Evolutionary conservation across 768 basidiomycete species (phyloP).

Genomic region (Tulasnella sp.): DNA sequence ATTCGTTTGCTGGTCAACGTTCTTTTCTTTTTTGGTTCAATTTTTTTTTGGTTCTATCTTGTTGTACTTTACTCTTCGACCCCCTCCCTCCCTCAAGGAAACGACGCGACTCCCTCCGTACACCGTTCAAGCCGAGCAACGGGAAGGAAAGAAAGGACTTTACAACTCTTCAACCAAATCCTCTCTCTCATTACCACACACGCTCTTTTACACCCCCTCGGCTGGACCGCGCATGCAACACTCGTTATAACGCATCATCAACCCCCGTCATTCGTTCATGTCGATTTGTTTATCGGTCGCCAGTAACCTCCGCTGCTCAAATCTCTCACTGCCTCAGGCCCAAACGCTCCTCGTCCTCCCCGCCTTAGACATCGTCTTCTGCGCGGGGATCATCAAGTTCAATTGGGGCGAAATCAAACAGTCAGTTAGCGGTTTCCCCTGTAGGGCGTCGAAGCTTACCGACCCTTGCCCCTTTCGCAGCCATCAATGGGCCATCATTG

Average conservation of each 20-base stretch:
- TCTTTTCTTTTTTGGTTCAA: background rate
- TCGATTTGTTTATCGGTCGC: conserved; percentile 28
- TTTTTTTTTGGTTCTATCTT: background rate
- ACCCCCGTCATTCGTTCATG: background rate
- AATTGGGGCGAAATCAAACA: conserved; percentile 16
- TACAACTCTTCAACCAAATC: too few relatives aligned
- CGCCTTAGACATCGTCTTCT: conserved; percentile 17
- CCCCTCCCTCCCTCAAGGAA: background rate
- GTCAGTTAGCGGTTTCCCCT: background rate
- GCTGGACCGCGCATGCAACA: conserved; percentile 20
- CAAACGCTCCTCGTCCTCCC: conserved; percentile 11
- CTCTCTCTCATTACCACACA: too few relatives aligned
- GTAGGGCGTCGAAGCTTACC: background rate
- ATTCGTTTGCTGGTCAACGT: conserved; percentile 29
- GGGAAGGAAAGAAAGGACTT: background rate
- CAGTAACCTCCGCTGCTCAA: conserved; percentile 26
- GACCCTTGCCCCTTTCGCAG: background rate
- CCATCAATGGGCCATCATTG: conserved; percentile 10
- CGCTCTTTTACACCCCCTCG: conserved; percentile 15
- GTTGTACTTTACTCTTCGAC: conserved; percentile 6
- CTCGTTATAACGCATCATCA: background rate
- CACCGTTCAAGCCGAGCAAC: background rate
- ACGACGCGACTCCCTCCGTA: too few relatives aligned
- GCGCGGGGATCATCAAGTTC: conserved; percentile 8
- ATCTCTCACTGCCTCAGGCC: conserved; percentile 8